These are phyloP conservation scores for Cutaneotrichosporon mucoides DNA, from an alignment of 1,284 basidiomycete genomes.

Conservation along the genomic window DNA sequence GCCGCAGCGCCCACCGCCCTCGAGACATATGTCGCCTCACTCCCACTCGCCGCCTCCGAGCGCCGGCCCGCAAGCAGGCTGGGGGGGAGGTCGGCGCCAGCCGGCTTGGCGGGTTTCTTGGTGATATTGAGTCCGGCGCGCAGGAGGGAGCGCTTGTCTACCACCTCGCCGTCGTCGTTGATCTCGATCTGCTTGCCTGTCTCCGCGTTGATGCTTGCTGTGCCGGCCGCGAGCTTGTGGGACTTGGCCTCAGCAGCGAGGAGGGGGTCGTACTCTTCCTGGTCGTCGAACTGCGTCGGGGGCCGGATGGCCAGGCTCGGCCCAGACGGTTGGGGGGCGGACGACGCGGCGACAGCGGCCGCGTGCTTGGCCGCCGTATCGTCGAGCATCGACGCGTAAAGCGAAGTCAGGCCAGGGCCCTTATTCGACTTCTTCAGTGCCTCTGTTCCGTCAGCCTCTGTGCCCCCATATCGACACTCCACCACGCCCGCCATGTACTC, in stretches of 20 bases:
- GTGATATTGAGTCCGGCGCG: constrained; percentile 84
- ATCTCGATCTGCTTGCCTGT: constrained; percentile 86
- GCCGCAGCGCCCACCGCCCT: constrained; percentile 76
- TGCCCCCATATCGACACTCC: constrained; percentile 20
- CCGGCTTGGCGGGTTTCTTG: constrained; percentile 35
- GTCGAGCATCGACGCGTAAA: constrained; percentile 78
- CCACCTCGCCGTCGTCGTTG: constrained; percentile 95
- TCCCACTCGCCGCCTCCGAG: constrained; percentile 6
- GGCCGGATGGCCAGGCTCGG: constrained; percentile 53
- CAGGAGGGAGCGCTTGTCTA: constrained; percentile 90
- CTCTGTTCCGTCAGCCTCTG: constrained; percentile 52
- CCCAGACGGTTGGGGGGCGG: constrained; percentile 49
- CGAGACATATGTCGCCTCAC: constrained; percentile 43
- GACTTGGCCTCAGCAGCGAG: constrained; percentile 31
- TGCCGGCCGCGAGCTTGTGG: constrained; percentile 4
- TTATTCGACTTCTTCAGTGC: constrained; percentile 53
- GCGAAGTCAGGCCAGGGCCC: constrained; percentile 73
- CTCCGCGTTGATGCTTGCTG: constrained; percentile 37
- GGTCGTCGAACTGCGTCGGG: constrained; percentile 30
- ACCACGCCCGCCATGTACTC: constrained; percentile 28
- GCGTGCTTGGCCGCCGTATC: constrained; percentile 75
- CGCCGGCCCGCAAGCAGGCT: constrained; percentile 25
- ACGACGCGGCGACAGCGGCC: constrained; percentile 67
- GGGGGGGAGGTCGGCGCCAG: constrained; percentile 24
- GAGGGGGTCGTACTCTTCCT: constrained; percentile 45